These are phyloP conservation scores for Aspergillus sp. DNA, from an alignment of 2,329 filamentous ascomycete species.

Conservation along the genomic window DNA sequence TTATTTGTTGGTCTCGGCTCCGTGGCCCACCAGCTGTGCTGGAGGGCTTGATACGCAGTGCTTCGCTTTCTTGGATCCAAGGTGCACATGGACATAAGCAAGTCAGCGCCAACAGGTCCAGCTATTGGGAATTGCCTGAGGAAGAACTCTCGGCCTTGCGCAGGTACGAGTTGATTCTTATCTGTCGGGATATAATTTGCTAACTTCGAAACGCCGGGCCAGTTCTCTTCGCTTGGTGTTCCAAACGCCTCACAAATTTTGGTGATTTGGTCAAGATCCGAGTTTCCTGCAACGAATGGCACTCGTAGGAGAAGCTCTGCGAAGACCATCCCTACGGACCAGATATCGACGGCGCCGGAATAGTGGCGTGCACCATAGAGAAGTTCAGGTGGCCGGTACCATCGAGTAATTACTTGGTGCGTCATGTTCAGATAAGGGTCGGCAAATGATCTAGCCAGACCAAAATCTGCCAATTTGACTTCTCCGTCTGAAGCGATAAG, in stretches of 20 bases:
- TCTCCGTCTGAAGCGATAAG: conserved; percentile 90
- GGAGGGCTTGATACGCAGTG: conserved; percentile 72
- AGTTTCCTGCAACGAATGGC: conserved; percentile 80
- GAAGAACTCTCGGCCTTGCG: conserved; percentile 70
- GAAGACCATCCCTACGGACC: conserved; percentile 90
- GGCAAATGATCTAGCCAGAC: conserved; percentile 83
- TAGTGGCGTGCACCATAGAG: conserved; percentile 90
- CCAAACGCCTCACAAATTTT: conserved; percentile 84
- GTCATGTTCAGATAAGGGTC: conserved; percentile 91
- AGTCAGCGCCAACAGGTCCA: conserved; percentile 78
- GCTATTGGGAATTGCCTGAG: conserved; percentile 74
- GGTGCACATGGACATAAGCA: conserved; percentile 79
- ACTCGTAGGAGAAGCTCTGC: conserved; percentile 82
- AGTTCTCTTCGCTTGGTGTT: conserved; percentile 89
- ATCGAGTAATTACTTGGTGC: conserved; percentile 89
- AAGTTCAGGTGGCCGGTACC: conserved; percentile 93
- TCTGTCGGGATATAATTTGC: conserved; percentile 75
- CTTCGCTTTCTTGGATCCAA: conserved; percentile 85
- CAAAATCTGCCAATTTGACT: conserved; percentile 96
- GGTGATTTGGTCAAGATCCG: conserved; percentile 81
- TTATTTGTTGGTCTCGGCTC: conserved; percentile 82
- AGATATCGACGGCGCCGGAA: conserved; percentile 86
- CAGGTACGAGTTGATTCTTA: conserved; percentile 54
- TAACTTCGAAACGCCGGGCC: conserved; percentile 84
- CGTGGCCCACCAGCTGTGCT: conserved; percentile 81